Conservation (phyloP, 2,329 filamentous ascomycete species). For the Beauveria scarabaeidicola region DNA sequence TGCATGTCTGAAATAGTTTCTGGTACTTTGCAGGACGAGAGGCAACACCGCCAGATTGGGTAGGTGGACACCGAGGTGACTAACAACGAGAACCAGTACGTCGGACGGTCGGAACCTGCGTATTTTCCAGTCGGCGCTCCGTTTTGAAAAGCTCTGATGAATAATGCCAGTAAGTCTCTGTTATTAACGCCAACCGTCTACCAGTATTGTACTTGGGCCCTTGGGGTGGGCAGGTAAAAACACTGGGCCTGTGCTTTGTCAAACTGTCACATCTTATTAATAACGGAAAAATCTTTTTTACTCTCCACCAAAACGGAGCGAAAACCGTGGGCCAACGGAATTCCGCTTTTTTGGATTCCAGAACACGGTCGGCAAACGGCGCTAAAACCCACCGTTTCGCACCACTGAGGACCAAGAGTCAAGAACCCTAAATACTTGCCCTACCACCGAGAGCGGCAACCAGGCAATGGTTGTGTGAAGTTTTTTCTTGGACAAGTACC, state of each 20-base stretch:
- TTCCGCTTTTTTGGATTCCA: conserved; percentile 8
- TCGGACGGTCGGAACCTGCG: not conserved
- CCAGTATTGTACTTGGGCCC: no score
- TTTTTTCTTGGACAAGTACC: not conserved
- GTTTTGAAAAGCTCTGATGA: not conserved
- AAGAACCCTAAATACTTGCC: not conserved
- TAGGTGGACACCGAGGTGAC: not conserved
- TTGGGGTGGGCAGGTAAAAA: not conserved
- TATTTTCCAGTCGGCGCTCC: not conserved
- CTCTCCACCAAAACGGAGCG: conserved; percentile 10
- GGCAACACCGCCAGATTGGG: not conserved
- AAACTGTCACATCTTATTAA: not conserved
- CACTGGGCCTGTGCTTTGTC: not conserved
- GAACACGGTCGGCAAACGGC: conserved; percentile 9
- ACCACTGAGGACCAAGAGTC: not conserved
- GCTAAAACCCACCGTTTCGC: conserved; percentile 7
- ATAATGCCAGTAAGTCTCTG: not conserved
- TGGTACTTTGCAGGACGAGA: not conserved
- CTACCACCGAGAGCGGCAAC: not conserved
- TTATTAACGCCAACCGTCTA: not conserved
- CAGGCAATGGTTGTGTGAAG: not conserved
- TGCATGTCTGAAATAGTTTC: not conserved
- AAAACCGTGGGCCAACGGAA: not conserved
- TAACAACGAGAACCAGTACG: not conserved
- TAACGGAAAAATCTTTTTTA: conserved; percentile 1